Evolutionary conservation across 106 monocot genomes (phyloP).

Genomic region (Amphibolis antarctica): DNA sequence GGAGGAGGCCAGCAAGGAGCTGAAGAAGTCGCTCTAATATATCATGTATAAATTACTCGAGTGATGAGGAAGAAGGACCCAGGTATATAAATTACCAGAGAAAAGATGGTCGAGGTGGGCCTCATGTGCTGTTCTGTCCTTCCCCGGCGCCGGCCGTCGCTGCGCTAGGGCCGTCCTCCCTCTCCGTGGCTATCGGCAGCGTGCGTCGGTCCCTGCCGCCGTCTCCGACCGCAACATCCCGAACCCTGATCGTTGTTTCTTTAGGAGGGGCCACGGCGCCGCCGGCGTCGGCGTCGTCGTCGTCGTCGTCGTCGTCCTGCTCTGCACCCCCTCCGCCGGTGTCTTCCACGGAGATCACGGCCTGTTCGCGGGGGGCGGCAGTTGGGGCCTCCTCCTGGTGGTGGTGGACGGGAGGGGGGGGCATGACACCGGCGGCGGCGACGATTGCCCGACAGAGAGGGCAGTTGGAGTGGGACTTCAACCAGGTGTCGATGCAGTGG

Average conservation of each 20-base stretch:
- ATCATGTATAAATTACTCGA: too few relatives aligned
- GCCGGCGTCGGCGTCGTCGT: too few relatives aligned
- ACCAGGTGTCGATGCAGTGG: conserved; percentile 69
- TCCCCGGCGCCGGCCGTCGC: too few relatives aligned
- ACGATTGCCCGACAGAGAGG: conserved; percentile 74
- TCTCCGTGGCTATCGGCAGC: not conserved
- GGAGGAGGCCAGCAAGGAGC: too few relatives aligned
- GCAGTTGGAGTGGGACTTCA: conserved; percentile 63
- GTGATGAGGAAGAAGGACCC: too few relatives aligned
- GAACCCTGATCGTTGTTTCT: not conserved
- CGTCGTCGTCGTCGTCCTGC: not conserved
- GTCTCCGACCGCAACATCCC: not conserved
- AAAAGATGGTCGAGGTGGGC: too few relatives aligned
- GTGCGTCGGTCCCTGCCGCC: not conserved
- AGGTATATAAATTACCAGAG: too few relatives aligned
- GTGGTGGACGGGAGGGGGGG: not conserved
- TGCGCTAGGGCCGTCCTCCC: too few relatives aligned
- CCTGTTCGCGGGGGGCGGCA: not conserved
- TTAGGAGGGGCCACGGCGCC: too few relatives aligned
- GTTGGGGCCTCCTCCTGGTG: too few relatives aligned
- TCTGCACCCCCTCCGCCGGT: not conserved
- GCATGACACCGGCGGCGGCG: not conserved
- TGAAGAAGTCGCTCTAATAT: too few relatives aligned
- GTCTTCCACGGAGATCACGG: not conserved
- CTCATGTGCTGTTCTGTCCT: too few relatives aligned